These are phyloP conservation scores for Pleurotus salmoneostramineus DNA, from an alignment of 768 basidiomycete species.

Conservation along the genomic window DNA sequence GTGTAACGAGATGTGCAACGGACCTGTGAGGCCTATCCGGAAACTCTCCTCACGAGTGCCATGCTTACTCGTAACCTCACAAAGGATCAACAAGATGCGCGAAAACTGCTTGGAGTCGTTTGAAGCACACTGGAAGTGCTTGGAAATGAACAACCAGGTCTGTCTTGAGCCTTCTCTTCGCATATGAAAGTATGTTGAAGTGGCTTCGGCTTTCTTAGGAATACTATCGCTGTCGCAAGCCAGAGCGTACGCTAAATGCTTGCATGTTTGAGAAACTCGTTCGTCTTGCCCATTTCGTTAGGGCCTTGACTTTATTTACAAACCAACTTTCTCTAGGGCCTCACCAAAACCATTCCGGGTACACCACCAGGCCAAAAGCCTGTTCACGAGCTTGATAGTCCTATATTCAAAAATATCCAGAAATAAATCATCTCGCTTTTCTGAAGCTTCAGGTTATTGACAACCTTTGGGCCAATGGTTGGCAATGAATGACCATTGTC, in stretches of 20 bases:
- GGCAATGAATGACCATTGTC: background rate
- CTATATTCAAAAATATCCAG: conserved; percentile 81
- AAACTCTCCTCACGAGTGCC: background rate
- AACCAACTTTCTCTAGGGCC: conserved; percentile 52
- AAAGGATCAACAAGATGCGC: conserved; percentile 88
- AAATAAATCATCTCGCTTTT: conserved; percentile 42
- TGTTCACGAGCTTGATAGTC: conserved; percentile 85
- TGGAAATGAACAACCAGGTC: conserved; percentile 94
- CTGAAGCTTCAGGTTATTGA: background rate
- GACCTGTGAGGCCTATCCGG: conserved; percentile 64
- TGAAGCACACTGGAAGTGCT: conserved; percentile 89
- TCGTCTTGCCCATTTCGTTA: conserved; percentile 26
- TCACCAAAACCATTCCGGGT: conserved; percentile 89
- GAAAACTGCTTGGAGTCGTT: conserved; percentile 88
- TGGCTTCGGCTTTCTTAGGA: conserved; percentile 44
- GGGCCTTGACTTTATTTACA: background rate
- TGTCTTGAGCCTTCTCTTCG: conserved; percentile 19
- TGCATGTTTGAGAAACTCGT: conserved; percentile 98
- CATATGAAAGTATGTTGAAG: background rate
- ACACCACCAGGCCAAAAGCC: conserved; percentile 76
- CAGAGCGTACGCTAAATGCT: conserved; percentile 82
- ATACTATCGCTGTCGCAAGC: conserved; percentile 85
- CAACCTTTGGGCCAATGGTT: background rate
- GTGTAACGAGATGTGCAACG: conserved; percentile 92
- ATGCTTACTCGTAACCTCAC: background rate